Percentiles rank a stretch among this genome's conserved stretches.
Conservation (phyloP, 73 alveolate species). For the Paramecium bursaria region DNA sequence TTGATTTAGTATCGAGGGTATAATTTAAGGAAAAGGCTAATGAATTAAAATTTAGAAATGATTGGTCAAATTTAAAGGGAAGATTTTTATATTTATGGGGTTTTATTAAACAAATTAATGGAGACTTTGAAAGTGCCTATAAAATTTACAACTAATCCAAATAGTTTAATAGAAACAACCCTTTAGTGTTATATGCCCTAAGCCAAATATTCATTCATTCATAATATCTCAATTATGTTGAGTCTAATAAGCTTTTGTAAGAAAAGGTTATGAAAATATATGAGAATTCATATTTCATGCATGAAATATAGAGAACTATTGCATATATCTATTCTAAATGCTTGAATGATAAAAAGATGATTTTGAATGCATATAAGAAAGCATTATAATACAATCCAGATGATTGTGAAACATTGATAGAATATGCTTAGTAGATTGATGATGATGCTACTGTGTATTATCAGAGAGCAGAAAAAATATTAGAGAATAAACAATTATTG, state of each 20-base stretch:
- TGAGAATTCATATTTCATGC: conserved; percentile 19
- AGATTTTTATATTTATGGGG: conserved; percentile 35
- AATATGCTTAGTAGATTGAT: conserved; percentile 43
- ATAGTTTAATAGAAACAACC: conserved; percentile 33
- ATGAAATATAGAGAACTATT: conserved; percentile 5
- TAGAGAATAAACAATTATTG: neutral
- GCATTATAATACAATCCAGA: conserved; percentile 31
- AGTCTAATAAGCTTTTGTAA: conserved; percentile 27
- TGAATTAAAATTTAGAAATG: conserved; percentile 53
- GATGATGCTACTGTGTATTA: conserved; percentile 37
- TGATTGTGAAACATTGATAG: conserved; percentile 31
- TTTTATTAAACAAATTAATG: conserved; percentile 7
- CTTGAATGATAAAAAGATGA: neutral
- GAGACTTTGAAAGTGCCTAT: conserved; percentile 27
- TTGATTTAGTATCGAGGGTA: conserved; percentile 18
- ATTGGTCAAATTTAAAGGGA: conserved; percentile 30
- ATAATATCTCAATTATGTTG: conserved; percentile 21
- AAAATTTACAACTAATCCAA: conserved; percentile 33
- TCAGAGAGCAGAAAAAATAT: conserved; percentile 24
- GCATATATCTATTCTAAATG: conserved; percentile 21
- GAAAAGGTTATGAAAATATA: conserved; percentile 7
- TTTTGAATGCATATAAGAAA: conserved; percentile 18
- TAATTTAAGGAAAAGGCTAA: conserved; percentile 26
- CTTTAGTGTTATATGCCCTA: conserved; percentile 6
- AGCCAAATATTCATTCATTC: neutral